phyloP scores from a whole-genome alignment of 176 grass and related monocot species.

The Cocos nucifera region DNA sequence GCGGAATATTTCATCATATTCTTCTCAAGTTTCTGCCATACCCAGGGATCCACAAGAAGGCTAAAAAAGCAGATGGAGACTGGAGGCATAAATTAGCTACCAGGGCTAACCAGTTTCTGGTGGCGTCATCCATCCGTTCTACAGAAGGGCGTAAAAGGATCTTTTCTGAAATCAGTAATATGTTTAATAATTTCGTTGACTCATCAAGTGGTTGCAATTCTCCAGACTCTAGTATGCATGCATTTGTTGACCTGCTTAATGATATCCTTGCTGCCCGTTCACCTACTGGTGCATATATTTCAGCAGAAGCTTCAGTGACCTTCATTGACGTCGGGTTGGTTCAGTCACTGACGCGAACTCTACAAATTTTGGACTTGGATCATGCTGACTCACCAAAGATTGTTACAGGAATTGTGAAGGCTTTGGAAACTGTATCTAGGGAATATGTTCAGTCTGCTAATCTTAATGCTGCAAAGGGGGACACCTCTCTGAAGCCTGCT shows the following conservation, averaged over 20 bases:
- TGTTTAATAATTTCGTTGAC: conserved; percentile 57
- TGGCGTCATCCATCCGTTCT: conserved; percentile 89
- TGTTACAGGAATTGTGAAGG: conserved; percentile 75
- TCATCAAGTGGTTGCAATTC: conserved; percentile 39
- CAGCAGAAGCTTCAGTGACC: conserved; percentile 71
- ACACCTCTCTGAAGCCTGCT: conserved; percentile 38
- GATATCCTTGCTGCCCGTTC: conserved; percentile 96
- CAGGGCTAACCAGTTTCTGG: conserved; percentile 86
- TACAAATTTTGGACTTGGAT: conserved; percentile 84
- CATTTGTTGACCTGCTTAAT: conserved; percentile 80
- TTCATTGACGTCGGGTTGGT: conserved; percentile 92
- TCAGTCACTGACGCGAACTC: conserved; percentile 46
- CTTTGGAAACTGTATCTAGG: conserved; percentile 79
- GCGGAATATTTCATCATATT: conserved; percentile 75
- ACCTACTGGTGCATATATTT: conserved; percentile 74
- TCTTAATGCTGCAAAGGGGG: conserved; percentile 46
- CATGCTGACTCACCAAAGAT: conserved; percentile 88
- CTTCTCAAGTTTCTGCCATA: conserved; percentile 76
- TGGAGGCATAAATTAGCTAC: conserved; percentile 89
- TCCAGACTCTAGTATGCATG: conserved; percentile 61
- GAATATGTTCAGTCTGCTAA: conserved; percentile 78
- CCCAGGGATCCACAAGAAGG: conserved; percentile 75
- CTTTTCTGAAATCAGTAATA: conserved; percentile 69
- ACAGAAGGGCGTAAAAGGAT: conserved; percentile 80
- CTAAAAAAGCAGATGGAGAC: conserved; percentile 78